These are phyloP conservation scores for Calophaca sinica DNA, from an alignment of 306 rosid genomes.

Conservation along the genomic window DNA sequence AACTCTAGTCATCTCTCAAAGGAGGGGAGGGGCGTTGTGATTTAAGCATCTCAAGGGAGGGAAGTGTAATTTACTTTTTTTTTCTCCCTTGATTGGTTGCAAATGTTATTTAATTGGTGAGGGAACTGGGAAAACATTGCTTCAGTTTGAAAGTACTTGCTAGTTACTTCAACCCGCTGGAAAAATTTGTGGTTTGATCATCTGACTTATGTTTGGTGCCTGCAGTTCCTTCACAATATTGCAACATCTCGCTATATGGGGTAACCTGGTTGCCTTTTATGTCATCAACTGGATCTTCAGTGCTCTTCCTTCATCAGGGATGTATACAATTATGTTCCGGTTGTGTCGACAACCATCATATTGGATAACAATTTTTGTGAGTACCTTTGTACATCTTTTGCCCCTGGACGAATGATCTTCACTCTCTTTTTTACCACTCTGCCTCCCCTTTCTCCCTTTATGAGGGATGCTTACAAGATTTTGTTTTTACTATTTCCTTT, in stretches of 20 bases:
- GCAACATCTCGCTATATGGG: slow-evolving; percentile 96
- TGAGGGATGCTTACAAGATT: neutral
- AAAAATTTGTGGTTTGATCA: slow-evolving; percentile 38
- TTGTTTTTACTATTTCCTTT: slow-evolving; percentile 2
- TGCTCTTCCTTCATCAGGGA: slow-evolving; percentile 92
- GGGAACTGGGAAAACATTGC: neutral
- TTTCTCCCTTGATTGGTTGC: slow-evolving; percentile 26
- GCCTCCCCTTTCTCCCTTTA: neutral
- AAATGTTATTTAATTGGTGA: slow-evolving; percentile 14
- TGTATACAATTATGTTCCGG: slow-evolving; percentile 95
- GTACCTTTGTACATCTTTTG: slow-evolving; percentile 45
- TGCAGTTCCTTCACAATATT: slow-evolving; percentile 90
- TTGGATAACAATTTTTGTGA: slow-evolving; percentile 86
- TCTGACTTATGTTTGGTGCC: slow-evolving; percentile 48
- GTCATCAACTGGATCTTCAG: slow-evolving; percentile 89
- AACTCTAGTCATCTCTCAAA: neutral
- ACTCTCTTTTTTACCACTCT: neutral
- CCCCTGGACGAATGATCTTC: slow-evolving; percentile 9
- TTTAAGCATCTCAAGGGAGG: neutral
- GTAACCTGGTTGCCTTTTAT: slow-evolving; percentile 86
- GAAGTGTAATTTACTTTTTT: neutral
- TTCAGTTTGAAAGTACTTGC: slow-evolving; percentile 26
- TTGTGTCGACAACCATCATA: slow-evolving; percentile 87
- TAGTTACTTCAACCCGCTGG: slow-evolving; percentile 24
- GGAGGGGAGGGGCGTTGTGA: neutral